Base-by-base conservation (phyloP, 768 basidiomycete genomes). In the Naganishia vaughanmartiniae region DNA sequence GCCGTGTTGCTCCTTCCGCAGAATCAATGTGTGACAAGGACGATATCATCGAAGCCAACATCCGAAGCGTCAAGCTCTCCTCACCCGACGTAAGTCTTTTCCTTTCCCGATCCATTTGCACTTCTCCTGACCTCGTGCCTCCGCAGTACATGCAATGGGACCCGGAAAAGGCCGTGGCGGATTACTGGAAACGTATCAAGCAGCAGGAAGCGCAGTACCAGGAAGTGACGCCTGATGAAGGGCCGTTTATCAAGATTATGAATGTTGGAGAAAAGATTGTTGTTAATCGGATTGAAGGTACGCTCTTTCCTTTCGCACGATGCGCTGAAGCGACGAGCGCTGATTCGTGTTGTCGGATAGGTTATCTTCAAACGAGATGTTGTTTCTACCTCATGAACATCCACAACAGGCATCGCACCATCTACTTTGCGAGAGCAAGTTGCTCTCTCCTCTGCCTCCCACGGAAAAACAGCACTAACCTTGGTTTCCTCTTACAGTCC, bases 331-430 rank as follows among this genome's bases (percentile, higher is more conserved):
- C 9, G 65, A 51, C 14, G 19, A 42, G 42, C 15, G 19, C 24
- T 33, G 34, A 34, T 34, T 15, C 9, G 24, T n/a, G 6, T 33
- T 26, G 33, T 45, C 46, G 17, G 26, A 45, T 45, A 81, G 80
- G 81, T 10, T 82, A 81, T 65, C 60, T 75, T 19, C 81, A 98
- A 89, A 92, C 92, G 1, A 84, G 95, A 71, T 93, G 97, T 70
- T 91, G 98, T 30, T 99, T 98, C 85, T 98, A 96, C 85, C 84
- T 99, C 54, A 98, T 98, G 96, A 99, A 99, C 80, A 97, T 99
- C 57, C 95, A 99, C 82, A 97, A 93, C 77, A 85, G 86, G 73
- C 90, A 89, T 78, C 86, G 95, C 26, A 93, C 89, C 56, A 99
- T 99, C 73, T 98, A 94, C 81, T 97, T 99, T 82, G 95, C 95